A percentile compares a stretch with the other conserved stretches of the same genome.
Conservation (phyloP, 768 basidiomycete species). For the Lactarius indigo region DNA sequence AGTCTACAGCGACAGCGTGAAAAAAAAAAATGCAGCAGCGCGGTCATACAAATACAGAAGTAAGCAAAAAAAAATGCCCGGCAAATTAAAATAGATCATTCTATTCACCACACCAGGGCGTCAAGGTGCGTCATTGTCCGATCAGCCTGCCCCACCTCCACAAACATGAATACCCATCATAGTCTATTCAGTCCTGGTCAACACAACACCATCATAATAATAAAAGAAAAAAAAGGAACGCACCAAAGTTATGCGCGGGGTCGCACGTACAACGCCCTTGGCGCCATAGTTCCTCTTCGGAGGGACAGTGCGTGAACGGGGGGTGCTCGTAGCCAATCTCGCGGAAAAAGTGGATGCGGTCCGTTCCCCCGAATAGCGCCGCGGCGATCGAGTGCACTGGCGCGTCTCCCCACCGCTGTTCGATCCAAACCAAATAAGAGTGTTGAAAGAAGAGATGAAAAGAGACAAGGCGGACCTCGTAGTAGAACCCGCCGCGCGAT, state of each 20-base stretch:
- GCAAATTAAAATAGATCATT: background rate
- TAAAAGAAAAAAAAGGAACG: constrained; percentile 25
- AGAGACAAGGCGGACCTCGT: constrained; percentile 51
- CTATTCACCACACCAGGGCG: background rate
- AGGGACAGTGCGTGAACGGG: constrained; percentile 59
- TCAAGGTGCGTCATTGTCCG: background rate
- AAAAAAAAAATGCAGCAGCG: background rate
- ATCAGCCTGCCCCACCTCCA: constrained; percentile 43
- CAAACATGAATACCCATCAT: constrained; percentile 57
- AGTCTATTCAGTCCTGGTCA: constrained; percentile 37
- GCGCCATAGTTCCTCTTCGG: constrained; percentile 36
- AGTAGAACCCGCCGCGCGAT: constrained; percentile 80
- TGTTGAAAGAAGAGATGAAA: no score
- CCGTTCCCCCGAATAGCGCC: constrained; percentile 66
- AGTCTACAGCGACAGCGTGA: background rate
- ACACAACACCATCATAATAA: background rate
- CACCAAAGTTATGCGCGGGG: constrained; percentile 54
- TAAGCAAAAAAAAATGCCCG: no score
- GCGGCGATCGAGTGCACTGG: constrained; percentile 85
- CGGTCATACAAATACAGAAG: background rate
- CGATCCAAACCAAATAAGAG: no score
- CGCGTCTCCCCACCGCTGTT: constrained; percentile 79
- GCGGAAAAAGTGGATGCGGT: constrained; percentile 77
- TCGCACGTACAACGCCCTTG: constrained; percentile 49
- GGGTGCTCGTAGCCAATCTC: constrained; percentile 86